Conservation (phyloP, 2,329 filamentous ascomycete species). For the Cladosporium velox region DNA sequence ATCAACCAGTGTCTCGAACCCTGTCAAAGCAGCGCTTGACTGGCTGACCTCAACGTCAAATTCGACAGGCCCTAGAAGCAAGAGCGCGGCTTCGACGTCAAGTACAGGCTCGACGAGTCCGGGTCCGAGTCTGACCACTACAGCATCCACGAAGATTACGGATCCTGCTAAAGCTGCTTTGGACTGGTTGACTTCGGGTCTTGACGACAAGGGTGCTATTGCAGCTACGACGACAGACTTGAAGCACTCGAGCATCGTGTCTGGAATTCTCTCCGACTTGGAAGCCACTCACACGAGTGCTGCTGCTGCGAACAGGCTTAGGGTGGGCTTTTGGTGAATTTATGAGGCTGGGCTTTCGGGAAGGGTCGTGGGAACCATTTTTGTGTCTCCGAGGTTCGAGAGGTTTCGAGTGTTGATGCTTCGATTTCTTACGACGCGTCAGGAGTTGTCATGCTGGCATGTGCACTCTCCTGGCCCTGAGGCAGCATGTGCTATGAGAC, state of each 20-base stretch:
- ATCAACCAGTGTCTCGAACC: not conserved
- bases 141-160: not conserved
- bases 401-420: not conserved
- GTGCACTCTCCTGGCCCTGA: not conserved
- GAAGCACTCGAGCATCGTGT: not conserved
- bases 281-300: not conserved
- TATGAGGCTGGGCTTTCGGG: not conserved
- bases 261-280: not conserved
- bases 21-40: not conserved
- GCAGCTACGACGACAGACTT: not conserved
- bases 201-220: not conserved
- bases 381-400: not conserved
- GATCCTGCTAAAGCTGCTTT: not conserved
- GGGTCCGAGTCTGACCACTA: not conserved
- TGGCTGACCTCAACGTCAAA: not conserved
- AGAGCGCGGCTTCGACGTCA: not conserved
- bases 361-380: not conserved
- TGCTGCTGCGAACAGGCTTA: slow-evolving; percentile 4
- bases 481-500: not conserved
- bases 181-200: not conserved
- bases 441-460: not conserved
- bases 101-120: not conserved
- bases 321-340: not conserved
- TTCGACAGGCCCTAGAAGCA: not conserved
- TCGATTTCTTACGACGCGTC: not conserved